Percentiles rank a stretch among this genome's conserved stretches.
Conservation (phyloP, 2,329 filamentous ascomycete genomes). For the Verticillium longisporum region DNA sequence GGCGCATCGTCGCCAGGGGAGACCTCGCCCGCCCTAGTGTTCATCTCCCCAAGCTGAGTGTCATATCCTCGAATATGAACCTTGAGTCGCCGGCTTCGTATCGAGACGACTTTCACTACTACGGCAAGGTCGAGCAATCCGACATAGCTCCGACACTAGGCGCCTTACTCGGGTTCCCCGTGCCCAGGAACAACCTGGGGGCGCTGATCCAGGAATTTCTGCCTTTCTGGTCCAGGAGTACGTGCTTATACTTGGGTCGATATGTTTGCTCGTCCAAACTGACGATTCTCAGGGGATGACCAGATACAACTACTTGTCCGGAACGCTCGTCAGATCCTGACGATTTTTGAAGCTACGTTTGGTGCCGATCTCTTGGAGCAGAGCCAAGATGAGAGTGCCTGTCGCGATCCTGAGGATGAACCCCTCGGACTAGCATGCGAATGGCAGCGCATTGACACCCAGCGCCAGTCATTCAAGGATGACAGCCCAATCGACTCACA, state of each 20-base stretch:
- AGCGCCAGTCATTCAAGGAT: slow-evolving; percentile 9
- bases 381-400: slow-evolving; percentile 14
- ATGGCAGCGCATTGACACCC: slow-evolving; percentile 45
- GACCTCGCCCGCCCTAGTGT: slow-evolving; percentile 86
- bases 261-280: background rate
- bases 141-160: slow-evolving; percentile 88
- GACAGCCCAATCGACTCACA: slow-evolving; percentile 22
- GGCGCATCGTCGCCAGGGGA: slow-evolving; percentile 90
- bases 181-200: slow-evolving; percentile 85
- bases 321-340: slow-evolving; percentile 76
- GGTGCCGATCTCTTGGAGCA: slow-evolving; percentile 28
- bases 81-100: slow-evolving; percentile 48
- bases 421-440: slow-evolving; percentile 60
- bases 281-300: slow-evolving; percentile 32
- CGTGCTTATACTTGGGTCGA: slow-evolving; percentile 13
- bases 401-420: slow-evolving; percentile 30
- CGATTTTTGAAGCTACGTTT: slow-evolving; percentile 70
- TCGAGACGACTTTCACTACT: slow-evolving; percentile 72
- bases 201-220: slow-evolving; percentile 77
- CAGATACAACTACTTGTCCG: slow-evolving; percentile 62
- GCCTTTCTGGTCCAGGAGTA: slow-evolving; percentile 65
- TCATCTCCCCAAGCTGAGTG: slow-evolving; percentile 74
- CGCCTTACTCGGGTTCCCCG: slow-evolving; percentile 77
- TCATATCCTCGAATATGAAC: slow-evolving; percentile 32
- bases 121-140: slow-evolving; percentile 81